Conservation (phyloP, 2,329 filamentous ascomycete genomes). For the Hirsutella minnesotensis region DNA sequence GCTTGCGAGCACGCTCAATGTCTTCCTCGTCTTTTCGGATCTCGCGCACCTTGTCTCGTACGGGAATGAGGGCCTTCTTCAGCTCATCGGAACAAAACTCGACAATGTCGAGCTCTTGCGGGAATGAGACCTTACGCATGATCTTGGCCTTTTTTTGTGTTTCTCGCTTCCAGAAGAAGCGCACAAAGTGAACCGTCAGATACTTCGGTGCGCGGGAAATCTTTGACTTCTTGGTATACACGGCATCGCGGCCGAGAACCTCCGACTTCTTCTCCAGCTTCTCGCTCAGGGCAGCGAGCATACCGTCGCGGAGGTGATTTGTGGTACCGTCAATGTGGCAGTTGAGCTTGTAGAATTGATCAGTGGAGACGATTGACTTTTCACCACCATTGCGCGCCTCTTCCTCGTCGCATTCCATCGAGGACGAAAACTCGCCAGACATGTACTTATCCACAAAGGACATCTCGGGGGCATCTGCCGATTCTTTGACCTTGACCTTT, state of each 20-base stretch:
- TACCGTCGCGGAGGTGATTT: constrained; percentile 85
- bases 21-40: constrained; percentile 92
- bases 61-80: constrained; percentile 68
- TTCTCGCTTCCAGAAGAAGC: constrained; percentile 95
- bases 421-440: constrained; percentile 66
- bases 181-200: constrained; percentile 90
- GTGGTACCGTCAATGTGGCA: constrained; percentile 84
- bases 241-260: constrained; percentile 62
- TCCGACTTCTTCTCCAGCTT: constrained; percentile 84
- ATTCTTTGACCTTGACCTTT: constrained; percentile 57
- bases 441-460: constrained; percentile 90
- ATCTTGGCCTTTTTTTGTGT: constrained; percentile 99
- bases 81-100: constrained; percentile 94
- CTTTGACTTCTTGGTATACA: constrained; percentile 83
- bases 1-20: constrained; percentile 80
- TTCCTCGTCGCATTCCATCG: constrained; percentile 74
- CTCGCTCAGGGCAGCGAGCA: constrained; percentile 70
- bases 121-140: constrained; percentile 96
- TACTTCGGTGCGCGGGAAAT: constrained; percentile 90
- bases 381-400: constrained; percentile 65
- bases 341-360: constrained; percentile 83
- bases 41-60: constrained; percentile 94
- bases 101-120: constrained; percentile 79
- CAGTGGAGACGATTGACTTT: constrained; percentile 52
- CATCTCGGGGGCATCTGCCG: constrained; percentile 32